These are phyloP conservation scores for Carex scoparia DNA, from an alignment of 176 grass and related monocot genomes.

Conservation along the genomic window DNA sequence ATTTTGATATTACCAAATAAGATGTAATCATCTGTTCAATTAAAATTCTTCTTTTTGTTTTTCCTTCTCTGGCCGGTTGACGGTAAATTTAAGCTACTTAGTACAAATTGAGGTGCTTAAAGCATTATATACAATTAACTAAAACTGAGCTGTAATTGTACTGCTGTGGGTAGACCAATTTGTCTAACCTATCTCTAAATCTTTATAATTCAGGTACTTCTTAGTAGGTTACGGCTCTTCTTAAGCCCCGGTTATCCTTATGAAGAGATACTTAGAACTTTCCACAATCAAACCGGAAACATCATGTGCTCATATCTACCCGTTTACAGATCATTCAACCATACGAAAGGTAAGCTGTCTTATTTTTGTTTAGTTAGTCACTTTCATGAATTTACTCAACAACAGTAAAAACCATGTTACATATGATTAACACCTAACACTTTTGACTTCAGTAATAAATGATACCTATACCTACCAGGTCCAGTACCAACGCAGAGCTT, in stretches of 20 bases:
- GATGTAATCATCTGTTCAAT: neutral
- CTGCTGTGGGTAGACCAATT: neutral
- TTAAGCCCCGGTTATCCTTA: conserved; percentile 90
- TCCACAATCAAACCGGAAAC: conserved; percentile 85
- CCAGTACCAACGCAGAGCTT: neutral
- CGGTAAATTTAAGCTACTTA: neutral
- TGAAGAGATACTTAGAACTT: conserved; percentile 83
- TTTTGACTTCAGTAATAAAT: neutral
- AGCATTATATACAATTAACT: neutral
- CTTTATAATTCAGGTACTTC: conserved; percentile 62
- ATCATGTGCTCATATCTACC: conserved; percentile 84
- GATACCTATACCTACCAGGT: neutral
- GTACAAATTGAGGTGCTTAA: neutral
- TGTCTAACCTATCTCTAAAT: conserved; percentile 9
- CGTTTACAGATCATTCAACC: conserved; percentile 74
- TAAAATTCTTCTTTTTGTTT: neutral
- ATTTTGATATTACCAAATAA: neutral
- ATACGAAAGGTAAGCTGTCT: conserved; percentile 61
- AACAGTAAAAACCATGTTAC: neutral
- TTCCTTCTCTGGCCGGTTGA: neutral
- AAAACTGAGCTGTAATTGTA: neutral
- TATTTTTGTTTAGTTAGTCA: conserved; percentile 1
- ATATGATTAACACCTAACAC: neutral
- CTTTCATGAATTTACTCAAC: neutral
- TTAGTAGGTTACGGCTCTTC: conserved; percentile 84